These are phyloP conservation scores for Tetradesmus obliquus DNA, from an alignment of 139 green algal genomes.

Conservation along the genomic window DNA sequence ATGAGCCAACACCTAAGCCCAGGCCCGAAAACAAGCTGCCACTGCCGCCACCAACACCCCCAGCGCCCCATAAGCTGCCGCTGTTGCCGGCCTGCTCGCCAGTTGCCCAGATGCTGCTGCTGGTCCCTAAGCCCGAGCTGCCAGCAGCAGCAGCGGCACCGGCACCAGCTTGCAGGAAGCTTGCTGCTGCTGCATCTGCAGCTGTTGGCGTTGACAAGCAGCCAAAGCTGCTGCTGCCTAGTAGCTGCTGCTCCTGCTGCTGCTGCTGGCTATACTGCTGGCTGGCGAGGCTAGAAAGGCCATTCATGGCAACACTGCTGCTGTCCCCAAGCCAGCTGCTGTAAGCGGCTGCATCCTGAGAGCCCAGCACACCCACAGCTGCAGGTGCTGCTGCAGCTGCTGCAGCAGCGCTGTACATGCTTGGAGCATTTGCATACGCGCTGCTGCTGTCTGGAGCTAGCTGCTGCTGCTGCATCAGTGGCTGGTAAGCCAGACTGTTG, in stretches of 20 bases:
- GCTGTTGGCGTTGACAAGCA: not conserved
- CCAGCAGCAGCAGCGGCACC: not conserved
- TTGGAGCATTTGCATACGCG: not conserved
- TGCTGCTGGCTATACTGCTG: not conserved
- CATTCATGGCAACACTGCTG: not conserved
- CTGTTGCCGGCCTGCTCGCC: not conserved
- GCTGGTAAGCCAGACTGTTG: not conserved
- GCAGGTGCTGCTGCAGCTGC: constrained; percentile 21
- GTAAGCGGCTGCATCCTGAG: not conserved
- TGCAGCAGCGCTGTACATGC: constrained; percentile 1
- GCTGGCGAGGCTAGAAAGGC: not conserved
- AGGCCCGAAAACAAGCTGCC: constrained; percentile 1
- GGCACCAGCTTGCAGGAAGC: not conserved
- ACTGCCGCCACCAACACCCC: not conserved
- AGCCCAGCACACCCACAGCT: not conserved
- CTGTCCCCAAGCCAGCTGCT: not conserved
- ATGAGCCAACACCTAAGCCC: not conserved
- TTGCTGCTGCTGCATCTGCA: constrained; percentile 10
- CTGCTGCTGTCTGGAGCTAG: constrained; percentile 8
- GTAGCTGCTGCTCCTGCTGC: not conserved
- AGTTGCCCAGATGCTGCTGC: constrained; percentile 27
- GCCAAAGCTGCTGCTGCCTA: constrained; percentile 14
- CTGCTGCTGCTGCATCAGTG: not conserved
- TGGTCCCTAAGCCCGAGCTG: not conserved
- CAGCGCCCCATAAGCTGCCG: not conserved